phyloP scores from a whole-genome alignment of 176 grass and related monocot species.

The Musa acuminata region DNA sequence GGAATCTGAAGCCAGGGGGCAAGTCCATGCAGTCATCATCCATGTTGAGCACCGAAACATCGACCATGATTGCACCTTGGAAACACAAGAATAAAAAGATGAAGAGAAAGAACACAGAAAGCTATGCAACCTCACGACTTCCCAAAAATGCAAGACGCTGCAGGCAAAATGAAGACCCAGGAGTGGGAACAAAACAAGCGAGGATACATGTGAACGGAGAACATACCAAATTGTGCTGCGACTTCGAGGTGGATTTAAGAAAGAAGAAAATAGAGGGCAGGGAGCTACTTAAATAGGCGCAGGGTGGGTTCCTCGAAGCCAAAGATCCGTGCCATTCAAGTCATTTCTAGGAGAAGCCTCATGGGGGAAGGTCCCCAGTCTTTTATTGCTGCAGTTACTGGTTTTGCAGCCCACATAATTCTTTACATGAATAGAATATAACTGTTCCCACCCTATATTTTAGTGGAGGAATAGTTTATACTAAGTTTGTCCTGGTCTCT shows the following conservation, averaged over 20 bases:
- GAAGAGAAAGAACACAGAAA: neutral
- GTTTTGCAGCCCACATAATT: neutral
- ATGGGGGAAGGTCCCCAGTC: neutral
- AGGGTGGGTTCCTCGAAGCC: neutral
- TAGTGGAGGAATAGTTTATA: no score
- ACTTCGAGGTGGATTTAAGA: neutral
- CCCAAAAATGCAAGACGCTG: no score
- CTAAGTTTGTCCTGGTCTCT: no score
- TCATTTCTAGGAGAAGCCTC: neutral
- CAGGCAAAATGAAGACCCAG: no score
- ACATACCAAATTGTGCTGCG: neutral
- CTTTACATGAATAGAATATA: neutral
- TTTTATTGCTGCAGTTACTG: no score
- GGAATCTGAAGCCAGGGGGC: constrained; percentile 3
- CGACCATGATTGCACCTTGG: neutral
- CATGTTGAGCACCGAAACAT: neutral
- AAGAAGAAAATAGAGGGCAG: neutral
- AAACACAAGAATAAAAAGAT: neutral
- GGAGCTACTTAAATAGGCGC: neutral
- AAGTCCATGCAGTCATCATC: neutral
- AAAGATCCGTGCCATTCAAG: neutral
- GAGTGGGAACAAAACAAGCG: no score
- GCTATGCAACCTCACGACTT: no score
- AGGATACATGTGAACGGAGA: neutral
- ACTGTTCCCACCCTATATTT: neutral